phyloP scores from a whole-genome alignment of 768 basidiomycete species.

The Phlebiopsis flavidoalba region DNA sequence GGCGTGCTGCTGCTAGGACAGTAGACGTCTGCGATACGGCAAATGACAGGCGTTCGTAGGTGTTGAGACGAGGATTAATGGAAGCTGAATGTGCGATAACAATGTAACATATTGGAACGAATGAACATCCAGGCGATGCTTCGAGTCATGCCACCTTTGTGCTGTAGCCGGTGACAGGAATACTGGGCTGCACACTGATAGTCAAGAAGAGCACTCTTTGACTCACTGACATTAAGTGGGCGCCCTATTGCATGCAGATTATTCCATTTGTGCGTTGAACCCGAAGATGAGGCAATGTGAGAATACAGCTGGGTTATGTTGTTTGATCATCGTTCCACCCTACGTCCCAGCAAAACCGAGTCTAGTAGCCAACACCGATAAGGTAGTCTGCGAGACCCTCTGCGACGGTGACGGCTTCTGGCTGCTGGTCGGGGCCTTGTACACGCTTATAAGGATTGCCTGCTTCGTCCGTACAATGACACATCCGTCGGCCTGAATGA shows the following conservation, averaged over 20 bases:
- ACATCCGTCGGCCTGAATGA: slow-evolving; percentile 62
- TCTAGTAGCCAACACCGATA: slow-evolving; percentile 50
- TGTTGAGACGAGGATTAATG: background rate
- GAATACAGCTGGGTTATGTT: background rate
- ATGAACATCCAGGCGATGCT: too few relatives aligned
- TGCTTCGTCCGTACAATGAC: slow-evolving; percentile 75
- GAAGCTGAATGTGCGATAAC: too few relatives aligned
- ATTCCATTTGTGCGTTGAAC: background rate
- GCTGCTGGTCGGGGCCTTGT: slow-evolving; percentile 59
- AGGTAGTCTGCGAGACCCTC: slow-evolving; percentile 78
- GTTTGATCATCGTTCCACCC: background rate
- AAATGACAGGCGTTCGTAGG: background rate
- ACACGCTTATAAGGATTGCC: slow-evolving; percentile 80
- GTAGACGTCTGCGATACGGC: background rate
- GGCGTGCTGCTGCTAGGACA: slow-evolving; percentile 2
- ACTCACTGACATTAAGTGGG: too few relatives aligned
- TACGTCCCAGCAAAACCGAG: background rate
- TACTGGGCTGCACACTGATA: too few relatives aligned
- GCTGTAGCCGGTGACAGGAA: too few relatives aligned
- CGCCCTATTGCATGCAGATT: background rate
- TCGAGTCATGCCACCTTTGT: too few relatives aligned
- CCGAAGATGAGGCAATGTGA: background rate
- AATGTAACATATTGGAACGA: too few relatives aligned
- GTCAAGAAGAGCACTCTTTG: too few relatives aligned
- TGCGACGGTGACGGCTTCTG: slow-evolving; percentile 62